Conservation (phyloP, 2,329 filamentous ascomycete species). For the Simplicillium sp. region DNA sequence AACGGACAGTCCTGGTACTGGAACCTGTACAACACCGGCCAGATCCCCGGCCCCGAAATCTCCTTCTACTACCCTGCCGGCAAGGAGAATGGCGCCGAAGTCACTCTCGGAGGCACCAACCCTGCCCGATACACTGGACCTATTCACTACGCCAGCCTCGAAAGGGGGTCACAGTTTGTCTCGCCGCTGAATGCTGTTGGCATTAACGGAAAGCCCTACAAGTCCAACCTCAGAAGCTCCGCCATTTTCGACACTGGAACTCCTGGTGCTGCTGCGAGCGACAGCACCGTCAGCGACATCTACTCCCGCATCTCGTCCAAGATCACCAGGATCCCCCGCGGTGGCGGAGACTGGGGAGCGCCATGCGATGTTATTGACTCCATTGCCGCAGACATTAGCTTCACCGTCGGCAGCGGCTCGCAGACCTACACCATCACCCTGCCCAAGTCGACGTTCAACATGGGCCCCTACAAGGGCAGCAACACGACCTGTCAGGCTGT, state of each 20-base stretch:
- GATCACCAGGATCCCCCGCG: slow-evolving; percentile 18
- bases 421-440: slow-evolving; percentile 17
- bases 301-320: slow-evolving; percentile 19
- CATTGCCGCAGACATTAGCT: slow-evolving; percentile 17
- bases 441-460: slow-evolving; percentile 18
- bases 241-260: slow-evolving; percentile 21
- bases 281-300: slow-evolving; percentile 15
- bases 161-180: slow-evolving; percentile 8
- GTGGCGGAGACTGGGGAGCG: slow-evolving; percentile 21
- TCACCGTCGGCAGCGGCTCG: slow-evolving; percentile 16
- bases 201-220: slow-evolving; percentile 12
- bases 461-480: slow-evolving; percentile 17
- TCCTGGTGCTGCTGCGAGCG: slow-evolving; percentile 19
- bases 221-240: slow-evolving; percentile 7
- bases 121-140: slow-evolving; percentile 16
- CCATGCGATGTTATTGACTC: slow-evolving; percentile 18
- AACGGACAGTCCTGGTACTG: slow-evolving; percentile 14
- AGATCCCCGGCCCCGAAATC: slow-evolving; percentile 16
- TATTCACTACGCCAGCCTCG: slow-evolving; percentile 15
- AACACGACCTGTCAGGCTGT: slow-evolving; percentile 20
- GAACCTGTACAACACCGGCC: slow-evolving; percentile 15
- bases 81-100: slow-evolving; percentile 12
- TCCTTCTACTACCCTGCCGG: slow-evolving; percentile 16
- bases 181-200: slow-evolving; percentile 11
- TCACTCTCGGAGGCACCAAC: slow-evolving; percentile 24